phyloP scores from a whole-genome alignment of 805 yeast genomes.

The Hanseniaspora occidentalis region DNA sequence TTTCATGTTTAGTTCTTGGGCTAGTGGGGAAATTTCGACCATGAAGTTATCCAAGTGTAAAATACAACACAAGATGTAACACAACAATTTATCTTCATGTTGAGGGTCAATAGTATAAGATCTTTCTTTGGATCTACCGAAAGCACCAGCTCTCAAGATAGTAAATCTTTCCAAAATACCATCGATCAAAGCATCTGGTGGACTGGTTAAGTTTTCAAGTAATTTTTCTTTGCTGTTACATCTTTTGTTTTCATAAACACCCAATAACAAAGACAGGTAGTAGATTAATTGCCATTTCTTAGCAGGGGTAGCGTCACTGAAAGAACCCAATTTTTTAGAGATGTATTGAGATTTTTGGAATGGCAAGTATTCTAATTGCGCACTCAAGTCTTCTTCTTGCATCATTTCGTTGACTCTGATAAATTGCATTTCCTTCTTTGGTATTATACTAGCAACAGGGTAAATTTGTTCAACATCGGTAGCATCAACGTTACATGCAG shows the following conservation, averaged over 20 bases:
- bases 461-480: conserved; percentile 73
- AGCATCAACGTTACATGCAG: conserved; percentile 66
- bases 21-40: conserved; percentile 68
- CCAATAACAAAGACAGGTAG: conserved; percentile 68
- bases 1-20: conserved; percentile 72
- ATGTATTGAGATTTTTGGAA: conserved; percentile 45
- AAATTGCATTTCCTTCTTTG: conserved; percentile 46
- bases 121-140: conserved; percentile 65
- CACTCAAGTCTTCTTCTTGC: conserved; percentile 37
- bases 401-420: conserved; percentile 54
- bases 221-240: conserved; percentile 45
- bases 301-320: conserved; percentile 34
- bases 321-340: conserved; percentile 31
- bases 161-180: conserved; percentile 65
- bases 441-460: conserved; percentile 59
- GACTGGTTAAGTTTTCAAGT: conserved; percentile 47
- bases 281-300: conserved; percentile 59
- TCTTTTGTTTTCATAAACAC: conserved; percentile 66
- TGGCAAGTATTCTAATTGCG: conserved; percentile 50
- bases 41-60: conserved; percentile 66
- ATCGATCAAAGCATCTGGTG: conserved; percentile 64
- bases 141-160: conserved; percentile 44
- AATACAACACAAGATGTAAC: conserved; percentile 60
- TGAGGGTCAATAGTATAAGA: conserved; percentile 78
- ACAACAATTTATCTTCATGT: conserved; percentile 73